phyloP scores from a whole-genome alignment of 176 grass and related monocot genomes.

The Bothriochloa decipiens region DNA sequence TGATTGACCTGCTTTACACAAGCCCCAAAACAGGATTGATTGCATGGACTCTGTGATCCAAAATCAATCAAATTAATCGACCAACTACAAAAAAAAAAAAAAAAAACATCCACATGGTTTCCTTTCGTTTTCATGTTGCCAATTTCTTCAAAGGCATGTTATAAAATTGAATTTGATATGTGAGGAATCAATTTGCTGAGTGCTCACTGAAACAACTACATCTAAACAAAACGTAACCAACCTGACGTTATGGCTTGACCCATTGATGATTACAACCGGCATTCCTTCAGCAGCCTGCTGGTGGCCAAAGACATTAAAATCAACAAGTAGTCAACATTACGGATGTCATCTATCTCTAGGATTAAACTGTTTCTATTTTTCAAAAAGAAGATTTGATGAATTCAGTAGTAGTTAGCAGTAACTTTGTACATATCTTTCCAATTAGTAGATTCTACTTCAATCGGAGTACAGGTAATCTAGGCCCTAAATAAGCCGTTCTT shows the following conservation, averaged over 20 bases:
- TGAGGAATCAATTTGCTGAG: not conserved
- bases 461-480: not conserved
- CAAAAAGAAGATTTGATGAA: not conserved
- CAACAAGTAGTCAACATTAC: not conserved
- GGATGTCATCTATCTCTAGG: not conserved
- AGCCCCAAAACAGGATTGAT: not conserved
- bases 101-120: not conserved
- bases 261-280: not conserved
- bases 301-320: not conserved
- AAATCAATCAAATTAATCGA: not conserved
- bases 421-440: not conserved
- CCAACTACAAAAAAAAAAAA: too few relatives aligned
- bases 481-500: not conserved
- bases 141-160: not conserved
- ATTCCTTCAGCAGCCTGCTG: not conserved
- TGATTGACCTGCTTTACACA: not conserved
- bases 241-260: not conserved
- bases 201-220: not conserved
- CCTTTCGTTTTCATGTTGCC: not conserved
- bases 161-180: not conserved
- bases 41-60: not conserved
- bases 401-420: not conserved
- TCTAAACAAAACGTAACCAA: constrained; percentile 3
- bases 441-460: not conserved
- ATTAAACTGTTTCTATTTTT: not conserved